Base-by-base conservation (phyloP, 805 yeast species). In the Ogataea philodendri region DNA sequence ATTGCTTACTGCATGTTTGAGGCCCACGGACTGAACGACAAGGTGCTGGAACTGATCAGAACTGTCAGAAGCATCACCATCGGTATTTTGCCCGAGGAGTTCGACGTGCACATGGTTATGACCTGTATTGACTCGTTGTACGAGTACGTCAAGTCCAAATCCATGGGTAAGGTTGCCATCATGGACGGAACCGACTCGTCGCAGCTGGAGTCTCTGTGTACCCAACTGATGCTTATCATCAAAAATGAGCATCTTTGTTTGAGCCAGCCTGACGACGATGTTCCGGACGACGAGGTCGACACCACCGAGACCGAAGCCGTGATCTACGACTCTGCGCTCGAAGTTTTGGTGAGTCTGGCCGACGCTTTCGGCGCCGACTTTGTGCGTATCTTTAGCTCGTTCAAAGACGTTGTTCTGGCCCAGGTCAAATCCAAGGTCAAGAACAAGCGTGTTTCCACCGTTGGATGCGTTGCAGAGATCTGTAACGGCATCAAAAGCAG, bases 391-490 rank as follows among this genome's bases (percentile, higher is more conserved):
- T 87, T 90, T 55, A 70, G 67, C 22, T 72, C 84, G 19, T 84
- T 82, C 73, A 80, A 81, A 62, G 81, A 76, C 45, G 67, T 73
- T 36, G 68, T 89, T 35, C 60, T 74, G 40, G 55, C 70, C 36
- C 75, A 76, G 56, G 74, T 74, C 50, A 69, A 69, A 45, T 74
- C 81, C 40, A 78, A 78, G 60, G 76, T 82, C 34, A 75, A 73
- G 60, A 69, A 73, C 49, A 89, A 84, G 70, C 78, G 97, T 60
- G 83, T 84, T 20, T 72, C 84, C 36, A 81, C 94, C 29, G 76
- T 85, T 45, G 97, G 97, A 45, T 84, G 93, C 26, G 69, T 87
- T 45, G 96, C 97, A 30, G 98, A 90, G 62, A 80, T 93, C 44
- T 76, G 84, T 33, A 74, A 74, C 37, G 89, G 89, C 39, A 66